phyloP scores from a whole-genome alignment of 441 rosid genomes.

The Sinapis alba region DNA sequence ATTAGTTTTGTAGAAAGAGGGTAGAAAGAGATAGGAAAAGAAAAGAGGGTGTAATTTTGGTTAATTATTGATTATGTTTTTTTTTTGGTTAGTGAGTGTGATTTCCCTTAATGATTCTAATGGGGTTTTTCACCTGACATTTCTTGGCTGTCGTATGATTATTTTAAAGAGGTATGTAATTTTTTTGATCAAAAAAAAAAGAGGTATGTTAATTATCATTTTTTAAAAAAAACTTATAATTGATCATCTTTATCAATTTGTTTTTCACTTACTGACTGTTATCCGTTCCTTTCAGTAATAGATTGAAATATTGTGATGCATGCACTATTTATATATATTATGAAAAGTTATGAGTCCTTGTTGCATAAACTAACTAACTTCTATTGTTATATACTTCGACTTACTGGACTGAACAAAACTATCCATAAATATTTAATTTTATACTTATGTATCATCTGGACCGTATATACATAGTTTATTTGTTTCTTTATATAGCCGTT shows the following conservation, averaged over 20 bases:
- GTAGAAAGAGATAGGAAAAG: too few relatives aligned
- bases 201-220: neutral
- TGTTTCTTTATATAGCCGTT: neutral
- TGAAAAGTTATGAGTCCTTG: neutral
- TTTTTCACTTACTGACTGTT: neutral
- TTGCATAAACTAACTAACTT: neutral
- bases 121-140: neutral
- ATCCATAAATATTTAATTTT: neutral
- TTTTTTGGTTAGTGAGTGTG: too few relatives aligned
- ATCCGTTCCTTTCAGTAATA: neutral
- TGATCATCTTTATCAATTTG: constrained; percentile 15
- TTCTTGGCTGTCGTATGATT: too few relatives aligned
- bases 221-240: too few relatives aligned
- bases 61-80: too few relatives aligned
- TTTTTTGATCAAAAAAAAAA: too few relatives aligned
- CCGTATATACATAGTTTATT: neutral
- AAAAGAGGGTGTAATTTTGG: too few relatives aligned
- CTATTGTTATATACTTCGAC: neutral
- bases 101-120: neutral
- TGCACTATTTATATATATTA: neutral
- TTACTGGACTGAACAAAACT: neutral
- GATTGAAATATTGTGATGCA: neutral
- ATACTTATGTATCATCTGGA: neutral
- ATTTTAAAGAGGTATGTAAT: too few relatives aligned
- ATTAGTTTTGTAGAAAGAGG: too few relatives aligned